Evolutionary conservation across 352 stramenopile genomes (phyloP).

Genomic region (Pythium plurisporium): DNA sequence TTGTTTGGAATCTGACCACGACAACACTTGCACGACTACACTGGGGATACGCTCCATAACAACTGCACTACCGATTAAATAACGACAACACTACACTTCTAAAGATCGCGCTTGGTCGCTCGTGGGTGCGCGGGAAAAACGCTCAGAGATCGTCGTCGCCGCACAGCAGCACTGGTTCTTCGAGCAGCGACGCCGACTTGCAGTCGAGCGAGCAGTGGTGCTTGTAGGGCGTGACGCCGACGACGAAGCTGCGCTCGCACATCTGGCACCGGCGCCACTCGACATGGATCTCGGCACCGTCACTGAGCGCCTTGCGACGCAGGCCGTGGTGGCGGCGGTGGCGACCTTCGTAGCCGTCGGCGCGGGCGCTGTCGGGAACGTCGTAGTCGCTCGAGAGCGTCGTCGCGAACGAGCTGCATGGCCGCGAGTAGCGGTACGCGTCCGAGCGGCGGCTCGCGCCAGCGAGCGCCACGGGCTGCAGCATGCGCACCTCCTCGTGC

Average conservation of each 20-base stretch:
- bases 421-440: conserved; percentile 33
- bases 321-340: background rate
- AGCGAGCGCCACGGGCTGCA: conserved; percentile 62
- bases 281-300: conserved; percentile 24
- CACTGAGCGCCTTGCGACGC: conserved; percentile 49
- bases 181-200: conserved; percentile 65
- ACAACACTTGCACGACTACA: background rate
- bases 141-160: background rate
- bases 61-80: background rate
- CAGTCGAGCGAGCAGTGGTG: conserved; percentile 75
- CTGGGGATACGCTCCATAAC: no score
- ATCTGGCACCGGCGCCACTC: conserved; percentile 49
- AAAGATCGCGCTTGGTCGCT: background rate
- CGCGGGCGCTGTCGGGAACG: background rate
- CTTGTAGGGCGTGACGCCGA: conserved; percentile 41
- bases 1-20: no score
- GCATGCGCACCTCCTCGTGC: conserved; percentile 50
- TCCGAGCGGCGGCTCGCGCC: conserved; percentile 54
- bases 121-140: no score
- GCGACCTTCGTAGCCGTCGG: background rate
- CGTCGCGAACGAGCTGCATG: conserved; percentile 58
- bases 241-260: conserved; percentile 60
- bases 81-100: background rate
- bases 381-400: conserved; percentile 33
- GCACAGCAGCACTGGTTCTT: conserved; percentile 8